Base-by-base conservation (phyloP, 2,329 filamentous ascomycete genomes). In the Aschersonia sp. region DNA sequence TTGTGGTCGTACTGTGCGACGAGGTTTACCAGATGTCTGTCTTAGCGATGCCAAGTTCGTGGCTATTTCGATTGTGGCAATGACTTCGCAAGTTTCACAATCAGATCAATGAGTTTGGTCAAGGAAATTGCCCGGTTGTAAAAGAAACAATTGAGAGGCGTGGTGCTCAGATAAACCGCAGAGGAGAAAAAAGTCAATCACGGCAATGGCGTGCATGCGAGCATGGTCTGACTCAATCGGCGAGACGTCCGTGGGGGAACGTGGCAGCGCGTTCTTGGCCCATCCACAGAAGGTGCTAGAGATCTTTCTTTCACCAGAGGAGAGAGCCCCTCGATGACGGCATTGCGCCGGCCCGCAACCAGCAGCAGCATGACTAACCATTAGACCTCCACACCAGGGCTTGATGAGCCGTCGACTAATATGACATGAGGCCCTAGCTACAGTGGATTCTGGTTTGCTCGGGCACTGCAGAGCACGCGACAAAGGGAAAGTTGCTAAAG, bases 1-100 rank as follows among this genome's bases (percentile, higher is more conserved):
- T 81, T 81, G 79, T 77, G 57, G 57, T 67, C 57, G 61, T 48
- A n/a, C 40, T 10, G 6, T 20, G 40, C 20, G 49, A 48, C 43
- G 54, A 52, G 52, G 49, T 49, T 52, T 53, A 7, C 10, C 43
- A n/a, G 42, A 35, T 20, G 20, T 20, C 20, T 20, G 20, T 20
- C 20, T 20, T 20, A 20, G 20, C 20, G 20, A 20, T 20, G 20
- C 20, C 20, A 20, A 20, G 20, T 20, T 20, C 20, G 20, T 20
- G 20, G 20, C 20, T 20, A 2, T 20, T 20, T 20, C 20, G 20
- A 20, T 20, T 20, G 20, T 20, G 20, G 20, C 20, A 20, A 20
- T 20, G 20, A 20, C 20, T 20, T 20, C 20, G 20, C 20, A 20
- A 20, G 20, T 20, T 20, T 20, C 20, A 20, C 20, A 20, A 20